Evolutionary conservation across 345 rosid species (phyloP), one percentile per base, ranked within the genome.

Genomic region (Draba incana): DNA sequence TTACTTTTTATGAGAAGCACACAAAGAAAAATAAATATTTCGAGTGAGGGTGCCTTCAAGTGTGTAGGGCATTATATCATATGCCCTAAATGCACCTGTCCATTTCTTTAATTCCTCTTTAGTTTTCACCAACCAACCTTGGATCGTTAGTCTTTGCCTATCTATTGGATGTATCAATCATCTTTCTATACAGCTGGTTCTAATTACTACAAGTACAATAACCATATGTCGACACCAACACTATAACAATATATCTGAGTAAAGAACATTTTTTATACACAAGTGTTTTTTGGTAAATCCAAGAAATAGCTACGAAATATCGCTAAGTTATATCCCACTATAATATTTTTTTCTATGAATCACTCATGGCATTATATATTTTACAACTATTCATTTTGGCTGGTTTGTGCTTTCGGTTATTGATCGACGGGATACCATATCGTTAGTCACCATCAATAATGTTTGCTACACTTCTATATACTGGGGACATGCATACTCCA

Each of bases 71-170:
- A 59, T 57, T 8, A 55, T 24, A 3, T n/a, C 11, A 47, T 47
- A 57, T 47, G 50, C 65, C 23, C 50, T 69, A 48, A 69, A 69
- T 69, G 73, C 66, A 69, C 59, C 42, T 69, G 74, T 59, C 74
- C 50, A 48, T 65, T 69, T 69, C 66, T 58, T 68, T 49, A 57
- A 68, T 37, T 57, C 57, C 10, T 44, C 43, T 67, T 67, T 45
- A 56, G 71, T 55, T 69, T 48, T 46, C 65, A 69, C 65, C 65
- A 48, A 47, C 73, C 41, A 69, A 58, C 49, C 42, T 38, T 58
- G 31, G 58, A 58, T 48, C 42, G 39, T 46, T 57, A 46, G 50
- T 58, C 30, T 69, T 58, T 47, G 50, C 66, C 30, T 41, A 48
- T 58, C 41, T 38, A 47, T 48, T 25, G 12, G n/a, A 38, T 48